A percentile compares a stretch with the other conserved stretches of the same genome.
Evolutionary conservation across 768 basidiomycete genomes (phyloP).

Genomic region (Tremella yokohamensis): DNA sequence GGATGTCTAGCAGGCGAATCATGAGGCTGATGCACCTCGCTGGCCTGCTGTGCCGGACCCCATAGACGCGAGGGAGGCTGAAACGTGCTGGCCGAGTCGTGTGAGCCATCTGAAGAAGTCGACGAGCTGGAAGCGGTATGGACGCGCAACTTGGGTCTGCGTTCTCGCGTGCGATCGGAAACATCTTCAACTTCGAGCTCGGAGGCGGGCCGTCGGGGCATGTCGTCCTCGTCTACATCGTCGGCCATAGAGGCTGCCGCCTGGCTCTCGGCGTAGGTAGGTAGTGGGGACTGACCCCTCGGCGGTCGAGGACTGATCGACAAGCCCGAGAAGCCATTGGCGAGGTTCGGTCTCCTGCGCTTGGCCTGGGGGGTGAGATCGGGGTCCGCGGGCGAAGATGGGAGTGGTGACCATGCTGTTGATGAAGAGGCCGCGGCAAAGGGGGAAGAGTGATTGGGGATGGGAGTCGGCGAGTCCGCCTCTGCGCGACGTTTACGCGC

Average conservation of each 20-base stretch:
- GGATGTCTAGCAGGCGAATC: not conserved
- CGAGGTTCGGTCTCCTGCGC: conserved; percentile 32
- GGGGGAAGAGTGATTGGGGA: no score
- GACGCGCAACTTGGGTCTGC: not conserved
- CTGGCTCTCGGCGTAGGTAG: not conserved
- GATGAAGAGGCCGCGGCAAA: no score
- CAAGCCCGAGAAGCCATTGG: conserved; percentile 33
- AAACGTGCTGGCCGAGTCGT: conserved; percentile 16
- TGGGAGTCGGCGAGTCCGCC: no score
- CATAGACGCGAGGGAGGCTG: conserved; percentile 3
- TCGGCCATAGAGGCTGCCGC: not conserved
- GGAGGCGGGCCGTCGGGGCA: not conserved
- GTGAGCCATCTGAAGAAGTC: conserved; percentile 10
- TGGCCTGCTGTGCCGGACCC: conserved; percentile 23
- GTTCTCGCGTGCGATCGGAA: not conserved
- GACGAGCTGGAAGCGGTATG: conserved; percentile 4
- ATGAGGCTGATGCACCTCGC: conserved; percentile 21
- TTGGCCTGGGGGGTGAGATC: conserved; percentile 12
- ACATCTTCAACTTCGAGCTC: conserved; percentile 15
- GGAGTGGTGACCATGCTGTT: no score
- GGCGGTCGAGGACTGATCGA: conserved; percentile 16
- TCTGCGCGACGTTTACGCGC: no score
- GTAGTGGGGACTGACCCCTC: no score
- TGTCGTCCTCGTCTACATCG: conserved; percentile 15
- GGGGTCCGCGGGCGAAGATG: no score